Evolutionary conservation across 2,329 filamentous ascomycete genomes (phyloP).

Genomic region (Neonectria sp.): DNA sequence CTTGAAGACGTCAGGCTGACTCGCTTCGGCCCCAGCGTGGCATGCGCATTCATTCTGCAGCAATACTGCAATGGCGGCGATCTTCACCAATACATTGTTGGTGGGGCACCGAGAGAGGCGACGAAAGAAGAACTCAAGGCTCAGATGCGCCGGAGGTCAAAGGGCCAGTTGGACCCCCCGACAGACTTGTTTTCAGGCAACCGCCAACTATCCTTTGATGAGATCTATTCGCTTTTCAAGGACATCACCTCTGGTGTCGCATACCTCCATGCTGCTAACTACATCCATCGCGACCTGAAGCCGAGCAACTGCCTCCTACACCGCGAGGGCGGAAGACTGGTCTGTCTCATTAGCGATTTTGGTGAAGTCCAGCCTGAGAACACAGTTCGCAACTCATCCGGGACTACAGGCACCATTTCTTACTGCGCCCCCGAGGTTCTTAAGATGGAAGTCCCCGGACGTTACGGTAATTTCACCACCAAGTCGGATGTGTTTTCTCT

Average conservation of each 20-base stretch:
- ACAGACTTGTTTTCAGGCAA: slow-evolving; percentile 60
- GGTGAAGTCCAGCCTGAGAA: slow-evolving; percentile 94
- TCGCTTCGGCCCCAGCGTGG: slow-evolving; percentile 90
- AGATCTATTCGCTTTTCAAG: slow-evolving; percentile 97
- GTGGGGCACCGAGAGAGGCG: slow-evolving; percentile 71
- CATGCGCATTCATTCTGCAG: slow-evolving; percentile 96
- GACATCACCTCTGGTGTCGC: slow-evolving; percentile 94
- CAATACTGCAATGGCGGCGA: slow-evolving; percentile 98
- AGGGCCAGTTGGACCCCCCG: slow-evolving; percentile 78
- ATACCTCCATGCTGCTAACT: slow-evolving; percentile 91
- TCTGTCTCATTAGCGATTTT: slow-evolving; percentile 96
- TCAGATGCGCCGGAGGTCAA: slow-evolving; percentile 85
- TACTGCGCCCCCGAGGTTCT: slow-evolving; percentile 98
- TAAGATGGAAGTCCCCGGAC: slow-evolving; percentile 76
- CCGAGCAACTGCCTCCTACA: slow-evolving; percentile 96
- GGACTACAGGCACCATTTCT: slow-evolving; percentile 95
- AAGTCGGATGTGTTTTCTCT: slow-evolving; percentile 99
- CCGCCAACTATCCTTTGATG: slow-evolving; percentile 78
- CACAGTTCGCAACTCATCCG: slow-evolving; percentile 86
- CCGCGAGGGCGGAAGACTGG: slow-evolving; percentile 77
- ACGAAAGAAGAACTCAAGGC: slow-evolving; percentile 92
- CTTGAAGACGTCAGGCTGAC: slow-evolving; percentile 89
- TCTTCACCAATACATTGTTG: slow-evolving; percentile 88
- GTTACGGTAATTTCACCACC: slow-evolving; percentile 92
- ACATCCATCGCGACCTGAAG: slow-evolving; percentile 96